Base-by-base conservation (phyloP, 768 basidiomycete species). In the Fistulinella prunicolor region DNA sequence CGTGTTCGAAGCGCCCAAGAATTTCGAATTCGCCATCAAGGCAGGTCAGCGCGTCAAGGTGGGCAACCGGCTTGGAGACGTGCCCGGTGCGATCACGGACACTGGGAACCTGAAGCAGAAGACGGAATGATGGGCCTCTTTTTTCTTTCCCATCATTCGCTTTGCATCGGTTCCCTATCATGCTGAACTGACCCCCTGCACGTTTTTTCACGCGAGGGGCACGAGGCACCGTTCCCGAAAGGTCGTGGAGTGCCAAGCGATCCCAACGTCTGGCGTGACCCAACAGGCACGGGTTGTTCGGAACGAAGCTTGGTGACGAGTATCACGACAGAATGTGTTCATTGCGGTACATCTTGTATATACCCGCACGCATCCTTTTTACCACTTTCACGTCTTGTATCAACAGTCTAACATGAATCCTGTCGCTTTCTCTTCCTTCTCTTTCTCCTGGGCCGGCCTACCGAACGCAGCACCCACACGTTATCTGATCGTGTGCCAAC, bases 1-100 rank as follows among this genome's bases (percentile, higher is more conserved):
- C 39, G 91, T 98, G 1, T 96, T 97, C 60, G 96, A 99, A 70
- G 96, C 94, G 0, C 95, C 96, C 0, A 70, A 75, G 44, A 71
- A 82, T 29, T 99, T 94, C 63, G 78, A 82, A 65, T 96, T 95
- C 59, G 65, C 72, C 1, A 79, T 94, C 14, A 72, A 81, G 52
- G 77, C 84, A 3, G 91, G 93, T 3, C 79, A 93, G 67, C 89
- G 86, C 67, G 82, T 98, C 51, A 83, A 84, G 65, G 91, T 95
- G 29, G 95, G 95, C 0, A 76, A 97, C 70, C 70, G 73, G 53
- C 60, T 99, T 28, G 94, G 94, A 5, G 82, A 89, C 54, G 63
- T 64, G 2, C 55, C 58, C 0, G 51, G 60, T 1, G 49, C 50
- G 3, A 42, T 24, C 22, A 57, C 54, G 6, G 39, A 50, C 19